Conservation (phyloP, 2,329 filamentous ascomycete genomes). For the Aspergillus glaucus region DNA sequence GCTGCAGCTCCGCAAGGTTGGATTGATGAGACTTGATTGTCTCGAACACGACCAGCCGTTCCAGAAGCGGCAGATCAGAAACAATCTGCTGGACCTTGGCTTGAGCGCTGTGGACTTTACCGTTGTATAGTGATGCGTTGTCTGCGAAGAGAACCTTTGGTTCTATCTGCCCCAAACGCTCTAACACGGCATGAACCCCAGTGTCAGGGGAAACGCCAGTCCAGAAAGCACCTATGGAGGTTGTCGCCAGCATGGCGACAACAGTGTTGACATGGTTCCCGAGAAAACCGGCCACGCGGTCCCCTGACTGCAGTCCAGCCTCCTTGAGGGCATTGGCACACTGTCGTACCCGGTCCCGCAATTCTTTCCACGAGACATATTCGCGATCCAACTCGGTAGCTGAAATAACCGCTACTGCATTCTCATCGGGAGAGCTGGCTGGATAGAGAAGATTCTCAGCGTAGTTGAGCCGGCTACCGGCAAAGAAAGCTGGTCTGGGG, state of each 20-base stretch:
- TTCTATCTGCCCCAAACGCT: constrained; percentile 77
- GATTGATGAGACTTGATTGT: constrained; percentile 47
- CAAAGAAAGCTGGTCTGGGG: constrained; percentile 80
- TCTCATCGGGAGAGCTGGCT: constrained; percentile 48
- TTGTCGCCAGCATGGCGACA: constrained; percentile 78
- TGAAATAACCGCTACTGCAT: constrained; percentile 66
- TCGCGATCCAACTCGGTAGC: constrained; percentile 67
- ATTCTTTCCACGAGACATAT: constrained; percentile 67
- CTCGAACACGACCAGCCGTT: constrained; percentile 67
- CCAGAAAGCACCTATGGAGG: constrained; percentile 82
- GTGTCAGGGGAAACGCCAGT: constrained; percentile 89
- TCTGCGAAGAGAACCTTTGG: constrained; percentile 80
- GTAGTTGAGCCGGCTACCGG: constrained; percentile 76
- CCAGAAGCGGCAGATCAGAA: constrained; percentile 58
- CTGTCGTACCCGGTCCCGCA: constrained; percentile 68
- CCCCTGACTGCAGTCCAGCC: constrained; percentile 56
- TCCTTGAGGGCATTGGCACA: constrained; percentile 66
- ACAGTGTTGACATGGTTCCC: constrained; percentile 85
- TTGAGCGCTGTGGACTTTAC: constrained; percentile 75
- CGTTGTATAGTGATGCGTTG: constrained; percentile 85
- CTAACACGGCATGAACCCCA: constrained; percentile 82
- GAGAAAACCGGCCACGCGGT: constrained; percentile 66
- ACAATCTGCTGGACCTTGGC: constrained; percentile 75
- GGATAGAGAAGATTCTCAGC: constrained; percentile 92
- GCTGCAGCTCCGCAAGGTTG: constrained; percentile 28